Conservation (phyloP, 495 filamentous ascomycete species). For the Aspergillus olivimuriae region DNA sequence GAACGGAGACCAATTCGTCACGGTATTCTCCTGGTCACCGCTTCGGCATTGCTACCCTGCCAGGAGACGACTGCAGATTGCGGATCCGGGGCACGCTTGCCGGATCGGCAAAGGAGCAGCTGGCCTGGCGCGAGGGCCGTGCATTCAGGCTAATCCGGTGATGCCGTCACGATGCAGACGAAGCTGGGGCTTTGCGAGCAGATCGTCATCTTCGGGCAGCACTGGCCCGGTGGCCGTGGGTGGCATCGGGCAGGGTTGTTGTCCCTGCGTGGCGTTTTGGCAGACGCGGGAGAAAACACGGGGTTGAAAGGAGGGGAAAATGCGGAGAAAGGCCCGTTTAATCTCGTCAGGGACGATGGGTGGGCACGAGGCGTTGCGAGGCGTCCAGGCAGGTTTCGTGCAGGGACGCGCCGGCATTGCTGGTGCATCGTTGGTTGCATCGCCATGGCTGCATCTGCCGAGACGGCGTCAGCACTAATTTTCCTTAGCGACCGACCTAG, state of each 20-base stretch:
- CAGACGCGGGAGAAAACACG: background rate
- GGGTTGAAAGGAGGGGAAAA: background rate
- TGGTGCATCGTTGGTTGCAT: too few relatives aligned
- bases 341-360: background rate
- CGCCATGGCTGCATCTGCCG: too few relatives aligned
- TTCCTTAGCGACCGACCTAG: too few relatives aligned
- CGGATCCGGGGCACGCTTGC: background rate
- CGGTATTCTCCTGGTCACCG: constrained; percentile 1
- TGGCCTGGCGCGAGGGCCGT: background rate
- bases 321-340: background rate
- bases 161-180: too few relatives aligned
- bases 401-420: too few relatives aligned
- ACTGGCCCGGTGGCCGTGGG: background rate
- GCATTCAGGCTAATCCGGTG: background rate
- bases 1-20: constrained; percentile 11
- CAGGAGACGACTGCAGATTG: background rate
- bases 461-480: background rate
- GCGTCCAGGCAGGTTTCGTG: background rate
- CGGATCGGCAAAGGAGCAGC: background rate
- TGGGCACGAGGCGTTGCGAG: background rate
- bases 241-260: too few relatives aligned
- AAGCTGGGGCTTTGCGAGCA: too few relatives aligned
- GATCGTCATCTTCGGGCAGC: background rate
- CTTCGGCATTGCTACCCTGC: background rate
- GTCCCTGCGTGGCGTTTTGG: background rate